Base-by-base conservation (phyloP, 1,284 basidiomycete species). In the Naganishia cerealis region DNA sequence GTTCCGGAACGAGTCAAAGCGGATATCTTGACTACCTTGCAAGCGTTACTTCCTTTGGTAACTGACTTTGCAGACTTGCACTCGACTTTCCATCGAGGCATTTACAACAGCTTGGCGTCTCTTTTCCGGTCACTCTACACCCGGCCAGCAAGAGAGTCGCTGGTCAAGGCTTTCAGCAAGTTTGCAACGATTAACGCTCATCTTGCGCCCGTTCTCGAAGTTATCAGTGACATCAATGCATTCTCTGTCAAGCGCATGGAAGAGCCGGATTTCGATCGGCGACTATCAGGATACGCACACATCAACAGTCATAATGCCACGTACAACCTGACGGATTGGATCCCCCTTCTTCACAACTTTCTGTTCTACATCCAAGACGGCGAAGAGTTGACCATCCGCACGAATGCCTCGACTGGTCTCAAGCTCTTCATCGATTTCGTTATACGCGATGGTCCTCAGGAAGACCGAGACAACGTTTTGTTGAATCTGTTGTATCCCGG, bases 241-340 rank as follows among this genome's bases (percentile, higher is more conserved):
- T 98, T 88, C 79, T 94, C 92, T 0, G 80, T 79, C 1, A 89
- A 86, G 73, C 86, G 92, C 16, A 79, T 95, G 46, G 93, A 96
- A 65, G 94, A 99, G 77, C 91, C 93, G 1, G 92, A 99, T 78
- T 97, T 97, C 74, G 92, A 97, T 71, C 85, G 86, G 55, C 89
- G 95, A 2, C 83, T 99, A 16, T 78, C 81, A 1, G 94, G 92
- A 0, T 97, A 93, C 78, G 84, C 86, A 3, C 78, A 76, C 12
- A 81, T 99, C 63, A 95, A 92, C 78, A 77, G 78, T 53, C 72
- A 75, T 50, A 85, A 87, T 76, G 68, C 75, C 57, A 77, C 82
- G 0, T 75, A 92, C 2, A 82, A 86, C 0, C 74, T 82, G 16
- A 77, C 78, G 0, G 86, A 92, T 57, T 99, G 95, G 96, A 80